Conservation (phyloP, 176 grass and related monocot species). For the Puccinellia tenuiflora region DNA sequence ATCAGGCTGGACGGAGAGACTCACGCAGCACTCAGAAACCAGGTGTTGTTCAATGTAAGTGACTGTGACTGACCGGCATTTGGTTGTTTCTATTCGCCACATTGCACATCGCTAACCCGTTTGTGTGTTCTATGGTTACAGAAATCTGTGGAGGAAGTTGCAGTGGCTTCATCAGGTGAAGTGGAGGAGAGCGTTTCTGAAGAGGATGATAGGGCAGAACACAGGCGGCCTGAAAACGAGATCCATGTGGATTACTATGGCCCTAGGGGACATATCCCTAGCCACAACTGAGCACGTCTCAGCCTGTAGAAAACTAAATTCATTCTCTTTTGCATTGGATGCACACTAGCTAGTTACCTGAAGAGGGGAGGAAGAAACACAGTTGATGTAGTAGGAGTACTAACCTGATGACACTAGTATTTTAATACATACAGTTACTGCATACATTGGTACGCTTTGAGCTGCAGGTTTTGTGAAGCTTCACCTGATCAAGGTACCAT, state of each 20-base stretch:
- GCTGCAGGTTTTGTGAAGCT: neutral
- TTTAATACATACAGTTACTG: neutral
- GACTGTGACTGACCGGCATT: neutral
- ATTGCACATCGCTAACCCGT: neutral
- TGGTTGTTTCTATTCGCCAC: neutral
- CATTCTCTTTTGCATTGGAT: neutral
- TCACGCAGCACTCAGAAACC: constrained; percentile 35
- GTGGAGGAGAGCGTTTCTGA: constrained; percentile 26
- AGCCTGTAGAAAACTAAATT: neutral
- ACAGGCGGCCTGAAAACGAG: constrained; percentile 24
- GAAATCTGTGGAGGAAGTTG: constrained; percentile 21
- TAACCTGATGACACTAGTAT: constrained; percentile 17
- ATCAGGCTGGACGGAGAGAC: constrained; percentile 55
- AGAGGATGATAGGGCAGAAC: constrained; percentile 21
- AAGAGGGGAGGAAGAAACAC: constrained; percentile 7
- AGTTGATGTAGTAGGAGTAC: constrained; percentile 16
- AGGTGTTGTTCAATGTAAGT: constrained; percentile 34
- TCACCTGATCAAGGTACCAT: neutral
- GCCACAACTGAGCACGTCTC: constrained; percentile 41
- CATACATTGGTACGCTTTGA: neutral
- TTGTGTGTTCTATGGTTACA: neutral
- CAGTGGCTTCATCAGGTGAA: constrained; percentile 3
- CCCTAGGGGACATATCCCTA: constrained; percentile 54
- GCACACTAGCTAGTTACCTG: neutral
- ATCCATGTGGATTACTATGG: constrained; percentile 77